phyloP scores from a whole-genome alignment of 2,329 filamentous ascomycete genomes.

The Ascochyta fabae region DNA sequence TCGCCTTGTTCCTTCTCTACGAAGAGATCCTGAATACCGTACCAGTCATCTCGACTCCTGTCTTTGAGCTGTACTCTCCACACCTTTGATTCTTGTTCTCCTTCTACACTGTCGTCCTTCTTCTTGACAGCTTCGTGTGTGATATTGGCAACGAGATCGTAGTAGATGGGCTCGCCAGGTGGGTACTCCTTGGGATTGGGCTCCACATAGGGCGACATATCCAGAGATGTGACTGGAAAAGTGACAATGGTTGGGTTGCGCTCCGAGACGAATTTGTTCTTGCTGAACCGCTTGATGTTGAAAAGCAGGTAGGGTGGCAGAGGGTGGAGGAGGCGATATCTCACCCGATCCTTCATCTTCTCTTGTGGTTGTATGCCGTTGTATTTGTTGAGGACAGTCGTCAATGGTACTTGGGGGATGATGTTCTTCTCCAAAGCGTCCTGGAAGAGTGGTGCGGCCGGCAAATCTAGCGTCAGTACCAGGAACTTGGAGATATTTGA shows the following conservation, averaged over 20 bases:
- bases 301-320: constrained; percentile 90
- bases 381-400: constrained; percentile 83
- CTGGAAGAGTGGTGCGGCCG: constrained; percentile 91
- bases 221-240: constrained; percentile 83
- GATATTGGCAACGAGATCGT: constrained; percentile 95
- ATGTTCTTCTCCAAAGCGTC: constrained; percentile 94
- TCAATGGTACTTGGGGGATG: constrained; percentile 87
- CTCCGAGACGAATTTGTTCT: constrained; percentile 95
- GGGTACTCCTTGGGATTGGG: constrained; percentile 76
- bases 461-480: constrained; percentile 91
- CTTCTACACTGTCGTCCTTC: constrained; percentile 82
- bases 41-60: constrained; percentile 83
- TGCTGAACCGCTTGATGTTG: constrained; percentile 95
- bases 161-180: constrained; percentile 83
- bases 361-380: constrained; percentile 88
- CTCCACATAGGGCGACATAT: constrained; percentile 90
- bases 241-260: constrained; percentile 98
- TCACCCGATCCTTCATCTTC: constrained; percentile 83
- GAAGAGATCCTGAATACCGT: constrained; percentile 91
- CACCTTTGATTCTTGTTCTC: constrained; percentile 88
- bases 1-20: constrained; percentile 90
- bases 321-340: constrained; percentile 88
- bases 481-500: constrained; percentile 81
- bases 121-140: constrained; percentile 82
- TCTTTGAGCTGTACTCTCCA: constrained; percentile 94